A percentile compares a stretch with the other conserved stretches of the same genome.
phyloP scores from a whole-genome alignment of 305 asterid genomes.

The Petunia hybrid region DNA sequence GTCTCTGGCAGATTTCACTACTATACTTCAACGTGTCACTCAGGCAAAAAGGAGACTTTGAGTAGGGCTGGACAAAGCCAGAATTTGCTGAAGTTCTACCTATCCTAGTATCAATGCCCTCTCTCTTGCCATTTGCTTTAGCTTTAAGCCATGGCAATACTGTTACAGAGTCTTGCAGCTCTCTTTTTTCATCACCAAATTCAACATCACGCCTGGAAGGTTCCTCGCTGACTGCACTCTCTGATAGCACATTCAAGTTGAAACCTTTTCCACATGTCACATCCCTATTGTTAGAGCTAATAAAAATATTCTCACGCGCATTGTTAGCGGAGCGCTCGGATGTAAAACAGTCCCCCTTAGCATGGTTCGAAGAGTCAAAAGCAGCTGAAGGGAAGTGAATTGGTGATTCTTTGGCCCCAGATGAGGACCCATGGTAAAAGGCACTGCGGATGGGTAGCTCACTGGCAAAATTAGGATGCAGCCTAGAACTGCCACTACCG shows the following conservation, averaged over 20 bases:
- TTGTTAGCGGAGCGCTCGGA: constrained; percentile 44
- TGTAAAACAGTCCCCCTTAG: constrained; percentile 44
- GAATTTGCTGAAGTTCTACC: constrained; percentile 36
- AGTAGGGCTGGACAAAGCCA: constrained; percentile 45
- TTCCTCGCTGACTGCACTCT: constrained; percentile 48
- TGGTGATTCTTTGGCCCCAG: constrained; percentile 57
- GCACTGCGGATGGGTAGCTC: constrained; percentile 48
- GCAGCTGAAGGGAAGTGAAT: constrained; percentile 44
- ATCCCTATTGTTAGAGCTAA: constrained; percentile 39
- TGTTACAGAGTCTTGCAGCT: constrained; percentile 48
- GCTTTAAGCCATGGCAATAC: constrained; percentile 79
- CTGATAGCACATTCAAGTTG: constrained; percentile 67
- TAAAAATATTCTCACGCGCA: constrained; percentile 46
- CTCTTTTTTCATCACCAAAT: constrained; percentile 45
- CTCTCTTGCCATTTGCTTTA: constrained; percentile 49
- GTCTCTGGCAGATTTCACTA: constrained; percentile 43
- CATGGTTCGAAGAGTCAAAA: constrained; percentile 47
- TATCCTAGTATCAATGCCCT: constrained; percentile 39
- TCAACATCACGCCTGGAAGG: constrained; percentile 49
- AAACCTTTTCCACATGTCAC: constrained; percentile 55
- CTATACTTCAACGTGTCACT: constrained; percentile 56
- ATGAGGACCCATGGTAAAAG: constrained; percentile 66
- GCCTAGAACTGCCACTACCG: constrained; percentile 44
- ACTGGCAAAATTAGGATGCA: constrained; percentile 45
- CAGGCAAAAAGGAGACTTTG: constrained; percentile 40